Conservation (phyloP, 129 eudicot genomes). For the Tagetes erecta region DNA sequence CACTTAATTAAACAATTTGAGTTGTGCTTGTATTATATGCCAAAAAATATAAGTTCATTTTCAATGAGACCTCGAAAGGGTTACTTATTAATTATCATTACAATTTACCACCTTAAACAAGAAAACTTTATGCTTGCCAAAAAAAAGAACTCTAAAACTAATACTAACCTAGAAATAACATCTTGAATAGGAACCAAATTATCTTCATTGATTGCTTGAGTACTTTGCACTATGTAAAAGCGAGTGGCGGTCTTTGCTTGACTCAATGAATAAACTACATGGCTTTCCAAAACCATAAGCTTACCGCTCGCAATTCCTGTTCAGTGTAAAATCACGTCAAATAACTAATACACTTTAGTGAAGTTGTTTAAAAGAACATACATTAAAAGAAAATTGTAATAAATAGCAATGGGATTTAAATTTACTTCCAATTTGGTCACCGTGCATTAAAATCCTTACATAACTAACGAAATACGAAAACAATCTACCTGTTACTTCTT, state of each 20-base stretch:
- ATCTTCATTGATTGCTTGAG: slow-evolving; percentile 37
- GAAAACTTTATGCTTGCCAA: not conserved
- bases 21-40: too few species aligned
- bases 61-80: not conserved
- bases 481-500: slow-evolving; percentile 50
- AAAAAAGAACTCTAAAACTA: slow-evolving; percentile 6
- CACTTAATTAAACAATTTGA: not conserved
- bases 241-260: slow-evolving; percentile 61
- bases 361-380: slow-evolving; percentile 14
- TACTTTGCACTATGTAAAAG: slow-evolving; percentile 56
- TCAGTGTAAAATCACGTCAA: slow-evolving; percentile 24
- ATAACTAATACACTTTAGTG: slow-evolving; percentile 14
- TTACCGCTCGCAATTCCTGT: slow-evolving; percentile 48
- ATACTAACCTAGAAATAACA: slow-evolving; percentile 57
- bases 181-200: slow-evolving; percentile 51
- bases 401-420: slow-evolving; percentile 3
- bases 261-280: slow-evolving; percentile 55
- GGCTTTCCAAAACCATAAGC: slow-evolving; percentile 54
- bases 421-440: not conserved
- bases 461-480: not conserved
- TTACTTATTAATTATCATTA: not conserved
- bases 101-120: not conserved
- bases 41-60: not conserved
- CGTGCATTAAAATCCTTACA: not conserved
- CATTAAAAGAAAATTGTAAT: not conserved